Evolutionary conservation across 495 filamentous ascomycete species (phyloP), one percentile per base, ranked within the genome.

Genomic region (Trichoderma asperelloides): DNA sequence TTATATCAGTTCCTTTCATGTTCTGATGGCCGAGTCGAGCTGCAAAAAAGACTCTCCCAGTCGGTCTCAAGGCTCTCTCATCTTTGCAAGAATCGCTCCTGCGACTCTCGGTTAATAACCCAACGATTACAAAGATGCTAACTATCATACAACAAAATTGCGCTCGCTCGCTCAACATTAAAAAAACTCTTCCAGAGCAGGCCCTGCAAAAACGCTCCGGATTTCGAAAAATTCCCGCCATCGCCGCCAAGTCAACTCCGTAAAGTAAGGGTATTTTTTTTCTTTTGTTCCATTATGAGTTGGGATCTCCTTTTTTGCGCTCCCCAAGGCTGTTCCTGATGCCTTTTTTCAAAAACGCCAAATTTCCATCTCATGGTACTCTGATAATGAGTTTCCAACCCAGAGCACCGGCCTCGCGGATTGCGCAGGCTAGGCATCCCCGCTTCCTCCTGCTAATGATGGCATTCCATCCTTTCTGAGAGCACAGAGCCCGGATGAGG

Each of bases 401-500:
- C 62, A 91, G 70, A 8, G 89, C 89, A 13, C 82, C 83, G 0
- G 88, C 89, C 76, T 92, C 89, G 28, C 89, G 79, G 33, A 92
- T 82, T 69, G 87, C 87, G 71, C 89, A 91, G 11, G 82, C 80
- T 43, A 91, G 69, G 71, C 89, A 91, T 0, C 84, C 86, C 69
- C 86, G 79, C 63, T 86, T 83, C 57, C 80, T 80, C 37, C 88
- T 77, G 63, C 87, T 87, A 68, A 92, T 84, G 63, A 92, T 69
- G 18, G 88, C 89, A 73, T 90, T 85, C 75, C 83, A 84, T 3
- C 88, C 89, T 68, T 81, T 84, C 67, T 89, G 83, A 2, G 88
- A 85, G 70, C 89, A 92, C 74, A 89, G 82, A 2, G 89, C 88
- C 37, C 89, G 80, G 9, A 81, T 87, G 47, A 91, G 80, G 2